phyloP scores from a whole-genome alignment of 106 monocot species.

The Chionographis japonica region DNA sequence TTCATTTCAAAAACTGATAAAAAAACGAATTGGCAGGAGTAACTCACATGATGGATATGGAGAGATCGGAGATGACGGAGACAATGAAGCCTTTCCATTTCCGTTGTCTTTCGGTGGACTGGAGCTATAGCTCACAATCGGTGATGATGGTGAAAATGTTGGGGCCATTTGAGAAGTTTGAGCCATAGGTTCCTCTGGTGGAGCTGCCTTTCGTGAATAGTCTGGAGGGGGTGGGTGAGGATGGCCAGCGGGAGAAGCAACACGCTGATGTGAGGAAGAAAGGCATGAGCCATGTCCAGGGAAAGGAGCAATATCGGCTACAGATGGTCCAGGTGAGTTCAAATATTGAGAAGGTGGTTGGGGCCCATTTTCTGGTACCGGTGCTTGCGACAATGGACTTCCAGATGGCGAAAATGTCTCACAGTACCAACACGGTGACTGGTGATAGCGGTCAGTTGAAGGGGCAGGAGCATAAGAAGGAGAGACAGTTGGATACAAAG shows the following conservation, averaged over 20 bases:
- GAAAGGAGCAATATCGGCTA: conserved; percentile 5
- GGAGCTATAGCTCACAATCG: conserved; percentile 4
- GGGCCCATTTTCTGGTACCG: conserved; percentile 11
- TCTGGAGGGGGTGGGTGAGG: conserved; percentile 10
- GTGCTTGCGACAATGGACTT: conserved; percentile 24
- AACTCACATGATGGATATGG: conserved; percentile 31
- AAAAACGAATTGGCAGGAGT: not conserved
- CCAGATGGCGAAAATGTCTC: conserved; percentile 1
- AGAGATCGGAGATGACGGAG: not conserved
- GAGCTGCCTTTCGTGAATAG: conserved; percentile 17
- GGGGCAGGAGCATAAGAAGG: conserved; percentile 7
- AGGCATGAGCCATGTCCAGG: conserved; percentile 7
- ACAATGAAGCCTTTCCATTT: conserved; percentile 11
- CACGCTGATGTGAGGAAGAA: conserved; percentile 19
- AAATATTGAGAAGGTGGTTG: conserved; percentile 16
- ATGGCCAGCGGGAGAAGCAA: conserved; percentile 1
- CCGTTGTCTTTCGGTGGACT: conserved; percentile 7
- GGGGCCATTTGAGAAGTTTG: conserved; percentile 11
- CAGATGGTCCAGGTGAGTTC: conserved; percentile 14
- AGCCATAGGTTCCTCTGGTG: conserved; percentile 1
- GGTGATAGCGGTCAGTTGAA: not conserved
- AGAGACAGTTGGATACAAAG: not conserved
- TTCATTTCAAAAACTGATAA: too few relatives aligned
- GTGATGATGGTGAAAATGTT: conserved; percentile 10
- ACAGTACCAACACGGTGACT: conserved; percentile 27